These are phyloP conservation scores for Pterocarpus macrocarpus DNA, from an alignment of 306 rosid genomes.

Conservation along the genomic window DNA sequence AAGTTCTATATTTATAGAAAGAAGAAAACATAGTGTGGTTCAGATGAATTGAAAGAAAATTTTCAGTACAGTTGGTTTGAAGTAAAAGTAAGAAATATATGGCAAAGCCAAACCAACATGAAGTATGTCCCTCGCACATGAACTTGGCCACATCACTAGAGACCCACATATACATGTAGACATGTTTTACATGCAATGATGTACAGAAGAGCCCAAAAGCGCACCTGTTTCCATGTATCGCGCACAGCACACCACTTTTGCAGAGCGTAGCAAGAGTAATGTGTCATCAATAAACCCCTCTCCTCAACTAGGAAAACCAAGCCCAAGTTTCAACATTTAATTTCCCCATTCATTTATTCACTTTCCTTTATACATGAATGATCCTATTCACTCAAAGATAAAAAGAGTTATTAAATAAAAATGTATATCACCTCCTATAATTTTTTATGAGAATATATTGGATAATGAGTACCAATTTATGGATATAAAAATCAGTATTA, in stretches of 20 bases:
- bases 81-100: too few relatives aligned
- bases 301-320: conserved; percentile 20
- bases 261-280: conserved; percentile 38
- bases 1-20: too few relatives aligned
- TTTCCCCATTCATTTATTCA: background rate
- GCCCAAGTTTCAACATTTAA: background rate
- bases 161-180: background rate
- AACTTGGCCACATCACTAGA: background rate
- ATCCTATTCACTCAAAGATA: too few relatives aligned
- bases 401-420: too few relatives aligned
- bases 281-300: conserved; percentile 45
- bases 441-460: too few relatives aligned
- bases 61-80: too few relatives aligned
- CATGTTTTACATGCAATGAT: background rate
- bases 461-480: too few relatives aligned
- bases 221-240: conserved; percentile 43
- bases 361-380: background rate
- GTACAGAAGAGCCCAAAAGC: background rate
- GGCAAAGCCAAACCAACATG: too few relatives aligned
- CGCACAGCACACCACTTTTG: conserved; percentile 45
- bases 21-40: too few relatives aligned
- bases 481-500: too few relatives aligned
- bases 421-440: too few relatives aligned
- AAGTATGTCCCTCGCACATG: background rate
- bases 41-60: too few relatives aligned